A percentile compares a stretch with the other conserved stretches of the same genome.
Conservation (phyloP, 345 rosid species). For the Rhodamnia rubescens region DNA sequence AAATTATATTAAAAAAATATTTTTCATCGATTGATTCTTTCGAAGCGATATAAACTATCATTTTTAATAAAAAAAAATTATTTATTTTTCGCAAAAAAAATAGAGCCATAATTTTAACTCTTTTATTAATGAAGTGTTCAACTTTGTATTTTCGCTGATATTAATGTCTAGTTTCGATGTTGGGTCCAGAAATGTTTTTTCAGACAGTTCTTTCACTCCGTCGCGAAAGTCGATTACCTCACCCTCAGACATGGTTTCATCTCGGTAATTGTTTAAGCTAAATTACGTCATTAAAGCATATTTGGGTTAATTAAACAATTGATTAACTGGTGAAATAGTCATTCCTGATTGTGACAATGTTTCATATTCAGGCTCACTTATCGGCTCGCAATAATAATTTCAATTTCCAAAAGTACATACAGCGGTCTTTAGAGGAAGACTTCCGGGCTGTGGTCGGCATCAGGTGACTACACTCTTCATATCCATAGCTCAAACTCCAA, state of each 20-base stretch:
- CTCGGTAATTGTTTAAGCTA: slow-evolving; percentile 11
- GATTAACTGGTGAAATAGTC: background rate
- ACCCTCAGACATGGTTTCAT: slow-evolving; percentile 77
- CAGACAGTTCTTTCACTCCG: slow-evolving; percentile 50
- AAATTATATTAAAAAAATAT: no score
- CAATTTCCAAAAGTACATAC: slow-evolving; percentile 64
- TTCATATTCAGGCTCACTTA: slow-evolving; percentile 41
- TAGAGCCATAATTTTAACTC: no score
- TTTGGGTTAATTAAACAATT: background rate
- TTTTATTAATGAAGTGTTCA: no score
- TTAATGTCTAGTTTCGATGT: background rate
- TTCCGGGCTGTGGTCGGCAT: slow-evolving; percentile 71
- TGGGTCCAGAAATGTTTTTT: slow-evolving; percentile 57
- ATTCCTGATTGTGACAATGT: background rate
- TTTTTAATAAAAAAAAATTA: no score
- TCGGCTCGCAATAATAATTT: slow-evolving; percentile 26
- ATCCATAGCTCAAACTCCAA: background rate
- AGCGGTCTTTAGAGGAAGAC: slow-evolving; percentile 66
- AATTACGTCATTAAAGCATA: background rate
- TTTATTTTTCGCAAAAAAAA: no score
- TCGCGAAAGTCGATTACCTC: slow-evolving; percentile 65
- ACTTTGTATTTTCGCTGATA: background rate
- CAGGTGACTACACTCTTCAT: slow-evolving; percentile 16
- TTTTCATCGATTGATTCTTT: no score
- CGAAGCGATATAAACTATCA: background rate